phyloP scores from a whole-genome alignment of 164 flowering plant species.

The Santalum album region DNA sequence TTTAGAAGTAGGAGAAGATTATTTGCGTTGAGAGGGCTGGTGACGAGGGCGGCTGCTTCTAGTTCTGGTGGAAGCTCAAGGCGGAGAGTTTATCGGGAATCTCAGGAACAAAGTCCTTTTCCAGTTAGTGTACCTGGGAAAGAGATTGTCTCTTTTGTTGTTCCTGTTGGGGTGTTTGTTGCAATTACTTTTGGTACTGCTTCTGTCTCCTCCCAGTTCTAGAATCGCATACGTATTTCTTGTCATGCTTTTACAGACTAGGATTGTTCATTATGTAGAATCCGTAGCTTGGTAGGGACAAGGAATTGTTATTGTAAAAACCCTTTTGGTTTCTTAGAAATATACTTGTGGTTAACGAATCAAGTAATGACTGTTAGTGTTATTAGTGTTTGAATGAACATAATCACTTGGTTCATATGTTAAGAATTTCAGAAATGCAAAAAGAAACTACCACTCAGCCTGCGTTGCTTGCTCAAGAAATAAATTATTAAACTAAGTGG shows the following conservation, averaged over 20 bases:
- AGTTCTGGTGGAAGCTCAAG: conserved; percentile 18
- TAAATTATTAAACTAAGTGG: too few relatives aligned
- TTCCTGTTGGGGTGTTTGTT: conserved; percentile 44
- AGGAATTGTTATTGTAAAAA: too few relatives aligned
- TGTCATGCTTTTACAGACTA: not conserved
- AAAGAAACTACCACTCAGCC: too few relatives aligned
- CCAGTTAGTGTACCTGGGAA: conserved; percentile 18
- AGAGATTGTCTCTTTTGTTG: conserved; percentile 35
- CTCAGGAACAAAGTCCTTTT: conserved; percentile 31
- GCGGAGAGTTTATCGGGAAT: conserved; percentile 49
- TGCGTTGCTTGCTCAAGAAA: too few relatives aligned
- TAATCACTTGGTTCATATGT: too few relatives aligned
- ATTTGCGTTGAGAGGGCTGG: conserved; percentile 16
- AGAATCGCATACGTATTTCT: not conserved
- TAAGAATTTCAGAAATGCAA: too few relatives aligned
- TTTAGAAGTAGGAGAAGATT: conserved; percentile 11
- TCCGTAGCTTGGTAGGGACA: too few relatives aligned
- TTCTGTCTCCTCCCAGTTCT: not conserved
- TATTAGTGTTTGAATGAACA: too few relatives aligned
- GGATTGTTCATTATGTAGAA: too few relatives aligned
- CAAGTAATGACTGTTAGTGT: too few relatives aligned
- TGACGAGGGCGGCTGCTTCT: conserved; percentile 33
- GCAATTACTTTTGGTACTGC: conserved; percentile 51
- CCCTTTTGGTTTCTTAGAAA: too few relatives aligned
- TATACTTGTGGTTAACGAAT: too few relatives aligned